Evolutionary conservation across 306 rosid species (phyloP).

Genomic region (Vigna reflexopilosa): DNA sequence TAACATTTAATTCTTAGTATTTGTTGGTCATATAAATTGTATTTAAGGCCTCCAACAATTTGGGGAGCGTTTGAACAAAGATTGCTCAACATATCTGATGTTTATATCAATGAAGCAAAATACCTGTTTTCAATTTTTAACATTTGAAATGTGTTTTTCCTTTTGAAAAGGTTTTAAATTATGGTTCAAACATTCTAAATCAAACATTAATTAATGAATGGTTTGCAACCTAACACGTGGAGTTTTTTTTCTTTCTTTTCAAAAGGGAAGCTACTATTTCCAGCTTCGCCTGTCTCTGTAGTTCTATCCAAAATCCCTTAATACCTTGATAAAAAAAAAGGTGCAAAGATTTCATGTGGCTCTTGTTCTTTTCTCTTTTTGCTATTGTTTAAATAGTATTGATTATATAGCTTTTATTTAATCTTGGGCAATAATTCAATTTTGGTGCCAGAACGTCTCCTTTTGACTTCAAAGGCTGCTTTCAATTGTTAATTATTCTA

Average conservation of each 20-base stretch:
- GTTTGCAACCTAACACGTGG: slow-evolving; percentile 15
- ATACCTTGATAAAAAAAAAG: slow-evolving; percentile 20
- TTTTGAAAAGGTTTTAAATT: too few species aligned
- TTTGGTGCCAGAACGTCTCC: slow-evolving; percentile 18
- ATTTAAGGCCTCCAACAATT: background rate
- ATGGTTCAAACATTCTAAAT: background rate
- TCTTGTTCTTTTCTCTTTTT: background rate
- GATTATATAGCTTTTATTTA: background rate
- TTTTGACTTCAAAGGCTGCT: slow-evolving; percentile 13
- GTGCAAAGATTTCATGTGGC: slow-evolving; percentile 9
- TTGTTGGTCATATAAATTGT: background rate
- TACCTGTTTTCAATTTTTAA: too few species aligned
- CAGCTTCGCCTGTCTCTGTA: slow-evolving; percentile 38
- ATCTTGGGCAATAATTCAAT: background rate
- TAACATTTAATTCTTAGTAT: background rate
- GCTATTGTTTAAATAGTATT: background rate
- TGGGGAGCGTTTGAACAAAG: too few species aligned
- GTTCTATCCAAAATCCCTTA: slow-evolving; percentile 32
- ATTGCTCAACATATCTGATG: too few species aligned
- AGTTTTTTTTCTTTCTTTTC: background rate
- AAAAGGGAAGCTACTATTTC: background rate
- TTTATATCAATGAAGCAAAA: too few species aligned
- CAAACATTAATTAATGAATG: slow-evolving; percentile 4
- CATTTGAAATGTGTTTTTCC: too few species aligned
- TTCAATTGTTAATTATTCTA: slow-evolving; percentile 3